Base-by-base conservation (phyloP, 192 early-diverging fungal genomes). In the Mortierella antarctica region DNA sequence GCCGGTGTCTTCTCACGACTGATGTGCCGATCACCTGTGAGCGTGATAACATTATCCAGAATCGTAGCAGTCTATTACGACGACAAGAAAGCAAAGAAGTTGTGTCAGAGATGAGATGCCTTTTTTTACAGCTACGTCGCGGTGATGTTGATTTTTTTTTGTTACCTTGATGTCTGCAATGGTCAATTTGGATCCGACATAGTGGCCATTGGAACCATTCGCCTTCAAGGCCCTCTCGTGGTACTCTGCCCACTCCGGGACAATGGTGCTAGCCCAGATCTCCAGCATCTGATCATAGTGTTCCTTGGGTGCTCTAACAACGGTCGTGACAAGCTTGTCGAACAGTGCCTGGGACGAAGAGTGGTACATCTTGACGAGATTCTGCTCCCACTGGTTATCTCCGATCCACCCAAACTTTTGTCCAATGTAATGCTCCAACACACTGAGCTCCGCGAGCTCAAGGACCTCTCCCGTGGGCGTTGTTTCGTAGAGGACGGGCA, bases 401-500 rank as follows among this genome's bases (percentile, higher is more conserved):
- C 70, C 77, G 1, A 80, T 42, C 20, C 68, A 15, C 17, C 46
- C 50, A 1, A 41, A 11, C 18, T 70, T 54, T 18, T 63, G 61
- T n/a, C 65, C 70, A 2, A 80, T 42, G 62, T 63, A 80, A 0
- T 62, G 48, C 20, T 71, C 77, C 18, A 80, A 64, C 7, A 53
- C 17, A 10, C 50, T 57, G 20, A 80, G 67, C 60, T 80, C 77
- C 13, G 77, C 77, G 4, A 80, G 41, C 41, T 80, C 77, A 5
- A 80, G 45, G 6, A 50, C 44, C 58, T 70, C 31, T 31, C 31
- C 31, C 31, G n/a, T 47, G 51, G 40, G 45, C 18, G 57, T 70
- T 13, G 65, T 80, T 31, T 78, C 74, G 6, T 80, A 62, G n/a
- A 90, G 65, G 4, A 87, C 75, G 12, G 89, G 88, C 5, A 90